Base-by-base conservation (phyloP, 768 basidiomycete species). In the Krasilnikovozyma curviuscula region DNA sequence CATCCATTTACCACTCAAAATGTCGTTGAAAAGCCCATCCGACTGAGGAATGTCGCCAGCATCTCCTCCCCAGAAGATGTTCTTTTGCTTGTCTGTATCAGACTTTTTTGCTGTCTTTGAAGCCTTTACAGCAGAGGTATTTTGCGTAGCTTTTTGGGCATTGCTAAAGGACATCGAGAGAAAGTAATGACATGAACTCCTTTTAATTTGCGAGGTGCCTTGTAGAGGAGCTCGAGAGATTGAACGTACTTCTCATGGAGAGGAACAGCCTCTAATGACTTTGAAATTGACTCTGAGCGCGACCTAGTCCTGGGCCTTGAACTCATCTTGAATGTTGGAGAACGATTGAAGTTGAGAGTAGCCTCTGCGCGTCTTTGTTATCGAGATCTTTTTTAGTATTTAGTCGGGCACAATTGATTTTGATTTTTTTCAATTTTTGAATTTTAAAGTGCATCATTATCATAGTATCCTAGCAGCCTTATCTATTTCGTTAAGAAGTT, bases 1-100 rank as follows among this genome's bases (percentile, higher is more conserved):
- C 48, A 78, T 76, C 86, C 86, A 91, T 55, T 74, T 68, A 13
- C 70, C 61, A 0, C 71, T 68, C 56, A 50, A 65, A 54, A 77
- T 51, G 61, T 78, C 70, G 59, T 68, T 63, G 73, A 73, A 65
- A 27, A 78, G 61, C 1, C 72, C 72, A 16, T 47, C 44, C 14
- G 58, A 57, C 23, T 50, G 38, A 30, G 62, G 60, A 12, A 57
- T 49, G 7, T 58, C 60, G 25, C 47, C 44, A 5, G 47, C 48
- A 37, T 42, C 44, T 6, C 28, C 48, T 6, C 35, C 31, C 13
- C 32, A 48, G 44, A 44, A 49, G 5, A 32, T 44, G 44, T 54
- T 48, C 29, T 27, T 16, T 19, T 18, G 16, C 33, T 52, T 46
- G 8, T 24, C n/a, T 16, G 24, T 23, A 4, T 37, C 23, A 18